A percentile compares a stretch with the other conserved stretches of the same genome.
Evolutionary conservation across 1,139 yeast species (phyloP).

Genomic region (Debaryomyces robertsiae): DNA sequence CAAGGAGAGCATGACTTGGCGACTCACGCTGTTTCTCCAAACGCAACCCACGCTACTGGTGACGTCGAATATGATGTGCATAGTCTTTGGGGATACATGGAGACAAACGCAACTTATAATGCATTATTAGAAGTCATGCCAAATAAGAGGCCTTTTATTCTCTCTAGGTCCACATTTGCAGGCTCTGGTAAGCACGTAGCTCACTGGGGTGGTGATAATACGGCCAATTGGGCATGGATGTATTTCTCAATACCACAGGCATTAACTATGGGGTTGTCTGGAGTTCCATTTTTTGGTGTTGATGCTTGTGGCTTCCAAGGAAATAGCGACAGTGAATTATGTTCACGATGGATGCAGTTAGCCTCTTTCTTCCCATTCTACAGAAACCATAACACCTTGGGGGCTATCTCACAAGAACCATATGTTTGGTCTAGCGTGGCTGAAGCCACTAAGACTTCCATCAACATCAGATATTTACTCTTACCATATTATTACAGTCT

Average conservation of each 20-base stretch:
- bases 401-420: conserved; percentile 26
- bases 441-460: conserved; percentile 23
- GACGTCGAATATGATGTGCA: conserved; percentile 31
- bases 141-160: conserved; percentile 25
- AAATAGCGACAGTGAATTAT: conserved; percentile 25
- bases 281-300: conserved; percentile 27
- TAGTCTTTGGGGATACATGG: conserved; percentile 22
- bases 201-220: conserved; percentile 30
- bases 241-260: conserved; percentile 28
- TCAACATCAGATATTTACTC: conserved; percentile 23
- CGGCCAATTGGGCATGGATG: conserved; percentile 22
- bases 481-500: conserved; percentile 27
- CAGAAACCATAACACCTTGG: conserved; percentile 25
- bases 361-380: conserved; percentile 29
- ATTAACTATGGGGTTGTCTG: conserved; percentile 23
- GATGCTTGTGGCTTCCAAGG: conserved; percentile 29
- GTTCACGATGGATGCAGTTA: conserved; percentile 30
- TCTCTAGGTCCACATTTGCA: conserved; percentile 23
- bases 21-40: conserved; percentile 30
- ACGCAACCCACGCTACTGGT: conserved; percentile 34
- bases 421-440: conserved; percentile 24
- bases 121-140: conserved; percentile 22
- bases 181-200: conserved; percentile 24
- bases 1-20: conserved; percentile 32
- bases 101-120: conserved; percentile 23